phyloP scores from a whole-genome alignment of 441 rosid species.

The Erodium moschatum region DNA sequence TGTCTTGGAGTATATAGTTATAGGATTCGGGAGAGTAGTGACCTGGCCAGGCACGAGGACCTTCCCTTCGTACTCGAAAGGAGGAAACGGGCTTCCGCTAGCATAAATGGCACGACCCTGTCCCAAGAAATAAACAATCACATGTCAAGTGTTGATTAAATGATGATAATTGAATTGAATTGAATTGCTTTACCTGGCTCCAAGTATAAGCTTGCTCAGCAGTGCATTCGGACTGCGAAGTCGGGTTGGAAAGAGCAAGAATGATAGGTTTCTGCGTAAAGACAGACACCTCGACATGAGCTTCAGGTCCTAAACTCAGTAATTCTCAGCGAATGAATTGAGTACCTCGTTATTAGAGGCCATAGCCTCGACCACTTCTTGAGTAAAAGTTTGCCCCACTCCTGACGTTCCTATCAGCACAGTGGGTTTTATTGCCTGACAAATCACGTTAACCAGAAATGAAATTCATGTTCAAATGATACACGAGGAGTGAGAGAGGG shows the following conservation, averaged over 20 bases:
- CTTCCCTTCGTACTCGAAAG: conserved; percentile 53
- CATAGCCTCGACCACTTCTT: conserved; percentile 3
- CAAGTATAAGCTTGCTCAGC: conserved; percentile 83
- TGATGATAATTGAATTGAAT: no score
- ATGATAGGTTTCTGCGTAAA: conserved; percentile 65
- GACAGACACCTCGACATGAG: neutral
- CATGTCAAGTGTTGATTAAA: no score
- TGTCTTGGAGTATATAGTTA: no score
- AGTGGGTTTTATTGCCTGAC: neutral
- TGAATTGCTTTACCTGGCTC: conserved; percentile 20
- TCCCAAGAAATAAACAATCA: neutral
- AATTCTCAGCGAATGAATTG: neutral
- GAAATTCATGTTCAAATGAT: no score
- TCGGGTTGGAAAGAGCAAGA: conserved; percentile 83
- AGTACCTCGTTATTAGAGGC: neutral
- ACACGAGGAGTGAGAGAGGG: no score
- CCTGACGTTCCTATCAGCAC: neutral
- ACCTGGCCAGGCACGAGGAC: conserved; percentile 44
- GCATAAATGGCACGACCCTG: conserved; percentile 87
- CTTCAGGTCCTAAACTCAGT: neutral
- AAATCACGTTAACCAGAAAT: no score
- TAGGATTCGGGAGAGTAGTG: no score
- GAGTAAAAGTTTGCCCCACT: neutral
- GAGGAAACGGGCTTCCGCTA: conserved; percentile 74
- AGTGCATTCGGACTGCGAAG: conserved; percentile 88